Percentiles rank a stretch among this genome's conserved stretches.
Conservation (phyloP, 208 protist genomes). For the Crithidia expoeki region DNA sequence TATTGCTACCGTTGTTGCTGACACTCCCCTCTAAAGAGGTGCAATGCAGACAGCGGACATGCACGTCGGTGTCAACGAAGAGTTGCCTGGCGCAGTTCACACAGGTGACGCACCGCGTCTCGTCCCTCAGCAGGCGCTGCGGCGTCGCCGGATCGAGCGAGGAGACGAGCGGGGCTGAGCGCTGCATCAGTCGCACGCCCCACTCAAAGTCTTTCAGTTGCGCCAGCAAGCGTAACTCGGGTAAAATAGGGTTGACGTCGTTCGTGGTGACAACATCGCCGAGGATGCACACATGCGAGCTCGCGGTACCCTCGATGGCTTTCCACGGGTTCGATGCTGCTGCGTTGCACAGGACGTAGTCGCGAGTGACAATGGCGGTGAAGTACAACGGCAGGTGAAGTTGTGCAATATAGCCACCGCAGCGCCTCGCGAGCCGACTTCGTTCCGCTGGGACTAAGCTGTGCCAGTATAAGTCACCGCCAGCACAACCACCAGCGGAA, state of each 20-base stretch:
- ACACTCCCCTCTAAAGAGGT: neutral
- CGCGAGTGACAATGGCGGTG: conserved; percentile 46
- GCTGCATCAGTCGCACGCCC: conserved; percentile 54
- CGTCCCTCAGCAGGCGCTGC: conserved; percentile 39
- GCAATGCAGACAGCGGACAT: conserved; percentile 86
- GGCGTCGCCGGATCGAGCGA: conserved; percentile 67
- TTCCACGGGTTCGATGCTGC: conserved; percentile 41
- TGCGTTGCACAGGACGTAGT: conserved; percentile 51
- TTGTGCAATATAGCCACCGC: conserved; percentile 39
- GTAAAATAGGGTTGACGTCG: conserved; percentile 16
- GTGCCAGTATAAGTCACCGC: conserved; percentile 33
- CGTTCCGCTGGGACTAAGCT: conserved; percentile 20
- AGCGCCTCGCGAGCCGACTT: conserved; percentile 7
- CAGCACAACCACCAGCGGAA: neutral
- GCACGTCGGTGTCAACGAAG: conserved; percentile 47
- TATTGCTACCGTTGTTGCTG: neutral
- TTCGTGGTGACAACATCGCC: conserved; percentile 34
- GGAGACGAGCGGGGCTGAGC: conserved; percentile 56
- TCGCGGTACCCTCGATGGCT: conserved; percentile 31
- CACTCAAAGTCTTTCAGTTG: conserved; percentile 56
- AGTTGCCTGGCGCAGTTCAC: conserved; percentile 49
- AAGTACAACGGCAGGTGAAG: conserved; percentile 66
- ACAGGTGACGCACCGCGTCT: conserved; percentile 54
- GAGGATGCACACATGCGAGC: conserved; percentile 50
- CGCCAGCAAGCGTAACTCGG: conserved; percentile 31